These are phyloP conservation scores for Penicillium daleae DNA, from an alignment of 495 filamentous ascomycete genomes.

Conservation along the genomic window DNA sequence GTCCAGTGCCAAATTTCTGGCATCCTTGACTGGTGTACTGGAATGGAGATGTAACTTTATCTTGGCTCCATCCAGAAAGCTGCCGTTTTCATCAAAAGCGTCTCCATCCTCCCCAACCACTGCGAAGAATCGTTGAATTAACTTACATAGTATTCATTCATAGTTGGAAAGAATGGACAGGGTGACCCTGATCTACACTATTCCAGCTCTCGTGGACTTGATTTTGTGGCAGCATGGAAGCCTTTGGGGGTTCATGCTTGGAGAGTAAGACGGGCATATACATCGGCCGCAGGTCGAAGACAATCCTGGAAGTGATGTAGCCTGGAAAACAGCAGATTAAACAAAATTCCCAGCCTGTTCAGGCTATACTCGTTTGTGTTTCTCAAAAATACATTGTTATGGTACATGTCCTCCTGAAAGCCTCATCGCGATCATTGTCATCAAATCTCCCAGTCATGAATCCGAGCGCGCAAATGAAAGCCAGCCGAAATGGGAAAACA, in stretches of 20 bases:
- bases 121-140: not conserved
- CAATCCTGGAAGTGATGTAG: no score
- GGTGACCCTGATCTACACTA: not conserved
- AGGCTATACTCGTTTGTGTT: conserved; percentile 19
- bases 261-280: no score
- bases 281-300: no score
- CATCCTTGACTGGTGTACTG: not conserved
- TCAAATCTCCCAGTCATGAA: conserved; percentile 15
- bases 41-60: not conserved
- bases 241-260: not conserved
- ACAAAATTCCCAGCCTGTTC: not conserved
- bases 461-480: not conserved
- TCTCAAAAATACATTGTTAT: conserved; percentile 27
- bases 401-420: conserved; percentile 36
- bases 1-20: not conserved
- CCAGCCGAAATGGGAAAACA: not conserved
- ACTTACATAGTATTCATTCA: not conserved
- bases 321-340: not conserved
- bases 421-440: conserved; percentile 22
- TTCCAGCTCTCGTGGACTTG: no score
- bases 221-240: not conserved
- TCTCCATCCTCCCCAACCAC: not conserved
- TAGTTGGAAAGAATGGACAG: not conserved
- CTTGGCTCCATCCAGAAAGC: not conserved
- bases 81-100: not conserved